Evolutionary conservation across 2,329 filamentous ascomycete genomes (phyloP).

Genomic region (Colletotrichum kahawae): DNA sequence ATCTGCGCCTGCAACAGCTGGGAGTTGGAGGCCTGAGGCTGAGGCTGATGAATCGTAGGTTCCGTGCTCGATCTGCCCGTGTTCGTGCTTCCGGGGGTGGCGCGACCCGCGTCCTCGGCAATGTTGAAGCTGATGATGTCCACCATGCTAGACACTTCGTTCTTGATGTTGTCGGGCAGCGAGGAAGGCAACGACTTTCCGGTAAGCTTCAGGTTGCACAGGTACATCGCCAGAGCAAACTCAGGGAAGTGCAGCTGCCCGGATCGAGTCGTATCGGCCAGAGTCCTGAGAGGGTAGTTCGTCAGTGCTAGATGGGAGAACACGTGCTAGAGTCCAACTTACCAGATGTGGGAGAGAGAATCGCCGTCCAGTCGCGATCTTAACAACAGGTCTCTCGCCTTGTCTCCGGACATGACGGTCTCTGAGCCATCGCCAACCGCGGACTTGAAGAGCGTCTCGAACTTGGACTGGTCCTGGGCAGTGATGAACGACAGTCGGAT

Average conservation of each 20-base stretch:
- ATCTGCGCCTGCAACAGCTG: conserved; percentile 70
- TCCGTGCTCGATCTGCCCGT: conserved; percentile 57
- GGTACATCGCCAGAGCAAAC: conserved; percentile 97
- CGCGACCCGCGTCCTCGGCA: conserved; percentile 68
- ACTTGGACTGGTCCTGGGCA: conserved; percentile 91
- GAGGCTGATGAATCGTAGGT: conserved; percentile 69
- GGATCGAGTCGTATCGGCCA: conserved; percentile 94
- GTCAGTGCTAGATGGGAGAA: conserved; percentile 57
- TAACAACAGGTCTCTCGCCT: conserved; percentile 86
- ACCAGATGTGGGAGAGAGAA: conserved; percentile 93
- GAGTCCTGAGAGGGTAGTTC: conserved; percentile 62
- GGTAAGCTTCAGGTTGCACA: conserved; percentile 92
- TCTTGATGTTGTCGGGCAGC: conserved; percentile 86
- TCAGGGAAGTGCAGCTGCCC: conserved; percentile 97
- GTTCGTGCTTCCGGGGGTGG: conserved; percentile 64
- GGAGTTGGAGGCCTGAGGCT: conserved; percentile 76
- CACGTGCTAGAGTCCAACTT: conserved; percentile 33
- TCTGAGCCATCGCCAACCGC: conserved; percentile 79
- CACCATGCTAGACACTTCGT: conserved; percentile 99
- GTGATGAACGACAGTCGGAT: conserved; percentile 96
- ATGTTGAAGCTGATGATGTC: conserved; percentile 98
- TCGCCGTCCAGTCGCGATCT: conserved; percentile 88
- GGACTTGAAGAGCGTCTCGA: conserved; percentile 96
- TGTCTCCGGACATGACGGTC: conserved; percentile 88
- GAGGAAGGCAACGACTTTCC: conserved; percentile 78